These are phyloP conservation scores for Pelargonium myrrhifolium DNA, from an alignment of 441 rosid genomes.

Conservation along the genomic window DNA sequence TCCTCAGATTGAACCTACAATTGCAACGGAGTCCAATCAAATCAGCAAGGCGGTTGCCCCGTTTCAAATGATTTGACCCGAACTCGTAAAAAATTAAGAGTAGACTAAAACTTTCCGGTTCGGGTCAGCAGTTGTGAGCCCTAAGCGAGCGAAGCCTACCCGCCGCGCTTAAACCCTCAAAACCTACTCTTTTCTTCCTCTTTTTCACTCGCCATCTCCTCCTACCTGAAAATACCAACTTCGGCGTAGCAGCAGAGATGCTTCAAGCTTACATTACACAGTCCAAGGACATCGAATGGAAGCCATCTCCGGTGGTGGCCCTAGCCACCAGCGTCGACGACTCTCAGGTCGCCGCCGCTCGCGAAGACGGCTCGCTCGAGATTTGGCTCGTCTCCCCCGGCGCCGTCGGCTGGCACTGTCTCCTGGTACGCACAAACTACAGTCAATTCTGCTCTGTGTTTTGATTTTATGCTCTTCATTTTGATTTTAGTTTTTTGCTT, in stretches of 20 bases:
- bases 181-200: conserved; percentile 13
- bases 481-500: background rate
- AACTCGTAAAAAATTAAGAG: background rate
- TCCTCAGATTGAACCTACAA: too few species aligned
- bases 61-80: background rate
- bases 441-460: background rate
- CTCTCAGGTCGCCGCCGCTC: conserved; percentile 77
- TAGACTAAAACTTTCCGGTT: background rate
- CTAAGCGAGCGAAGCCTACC: background rate
- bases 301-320: conserved; percentile 80
- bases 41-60: background rate
- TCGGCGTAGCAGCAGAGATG: conserved; percentile 27
- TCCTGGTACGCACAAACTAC: conserved; percentile 41
- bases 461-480: background rate
- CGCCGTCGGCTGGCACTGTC: conserved; percentile 90
- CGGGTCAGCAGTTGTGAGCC: background rate
- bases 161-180: conserved; percentile 28
- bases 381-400: conserved; percentile 94
- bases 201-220: too few species aligned
- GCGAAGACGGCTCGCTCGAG: conserved; percentile 85
- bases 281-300: conserved; percentile 60
- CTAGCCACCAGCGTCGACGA: conserved; percentile 69
- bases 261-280: conserved; percentile 53
- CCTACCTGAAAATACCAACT: background rate
- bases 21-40: too few species aligned